phyloP scores from a whole-genome alignment of 306 rosid genomes.

The Cajanus cajan region DNA sequence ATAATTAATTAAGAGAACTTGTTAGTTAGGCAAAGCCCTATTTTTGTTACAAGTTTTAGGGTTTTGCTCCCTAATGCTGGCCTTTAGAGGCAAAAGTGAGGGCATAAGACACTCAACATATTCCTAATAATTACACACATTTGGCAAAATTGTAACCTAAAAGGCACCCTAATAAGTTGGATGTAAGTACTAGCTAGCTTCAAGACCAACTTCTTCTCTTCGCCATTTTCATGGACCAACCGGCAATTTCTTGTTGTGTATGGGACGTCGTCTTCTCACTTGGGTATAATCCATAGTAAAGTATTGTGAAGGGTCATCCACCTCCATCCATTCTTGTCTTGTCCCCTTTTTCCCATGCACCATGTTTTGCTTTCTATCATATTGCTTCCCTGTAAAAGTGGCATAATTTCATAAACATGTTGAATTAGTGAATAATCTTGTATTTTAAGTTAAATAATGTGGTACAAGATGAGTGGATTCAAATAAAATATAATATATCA shows the following conservation, averaged over 20 bases:
- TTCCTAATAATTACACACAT: constrained; percentile 34
- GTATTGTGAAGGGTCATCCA: constrained; percentile 41
- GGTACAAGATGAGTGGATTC: background rate
- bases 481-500: background rate
- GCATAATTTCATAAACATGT: constrained; percentile 30
- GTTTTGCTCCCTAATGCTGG: constrained; percentile 44
- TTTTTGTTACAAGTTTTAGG: constrained; percentile 37
- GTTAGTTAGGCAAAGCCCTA: constrained; percentile 11
- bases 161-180: background rate
- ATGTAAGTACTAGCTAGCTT: background rate
- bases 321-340: constrained; percentile 51
- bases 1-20: constrained; percentile 20
- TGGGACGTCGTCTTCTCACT: constrained; percentile 63
- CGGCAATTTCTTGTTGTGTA: constrained; percentile 68
- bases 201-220: background rate
- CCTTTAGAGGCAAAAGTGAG: constrained; percentile 25
- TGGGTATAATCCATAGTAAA: constrained; percentile 67
- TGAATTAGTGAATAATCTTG: background rate
- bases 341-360: constrained; percentile 42
- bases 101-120: constrained; percentile 27
- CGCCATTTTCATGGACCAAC: constrained; percentile 51
- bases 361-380: constrained; percentile 28
- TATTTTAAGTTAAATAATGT: background rate
- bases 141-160: constrained; percentile 31
- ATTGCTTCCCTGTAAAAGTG: constrained; percentile 35